Evolutionary conservation across 306 rosid genomes (phyloP).

Genomic region (Trifolium repens): DNA sequence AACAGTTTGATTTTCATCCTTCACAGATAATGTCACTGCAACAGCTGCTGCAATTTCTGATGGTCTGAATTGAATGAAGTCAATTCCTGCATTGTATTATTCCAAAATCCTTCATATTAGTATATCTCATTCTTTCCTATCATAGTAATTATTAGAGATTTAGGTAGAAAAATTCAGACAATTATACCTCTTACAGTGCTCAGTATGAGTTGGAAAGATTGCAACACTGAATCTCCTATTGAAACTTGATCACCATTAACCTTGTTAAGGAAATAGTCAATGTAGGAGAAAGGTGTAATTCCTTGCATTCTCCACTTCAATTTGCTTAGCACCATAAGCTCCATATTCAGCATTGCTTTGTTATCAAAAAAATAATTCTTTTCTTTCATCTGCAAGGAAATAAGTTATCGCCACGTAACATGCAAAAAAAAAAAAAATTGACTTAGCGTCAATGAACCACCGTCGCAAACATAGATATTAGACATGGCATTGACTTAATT

Average conservation of each 20-base stretch:
- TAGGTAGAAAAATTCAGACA: neutral
- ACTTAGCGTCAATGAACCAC: neutral
- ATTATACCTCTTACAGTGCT: conserved; percentile 62
- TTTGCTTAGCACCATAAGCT: conserved; percentile 82
- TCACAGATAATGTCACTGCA: conserved; percentile 76
- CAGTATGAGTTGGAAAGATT: conserved; percentile 63
- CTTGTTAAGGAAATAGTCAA: conserved; percentile 74
- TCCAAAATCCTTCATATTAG: conserved; percentile 50
- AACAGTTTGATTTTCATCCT: conserved; percentile 61
- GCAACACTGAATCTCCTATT: conserved; percentile 46
- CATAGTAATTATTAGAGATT: conserved; percentile 29
- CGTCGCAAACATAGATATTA: no score
- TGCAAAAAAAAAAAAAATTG: conserved; percentile 9
- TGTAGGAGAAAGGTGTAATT: conserved; percentile 87
- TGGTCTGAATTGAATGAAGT: conserved; percentile 82
- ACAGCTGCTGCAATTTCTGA: conserved; percentile 97
- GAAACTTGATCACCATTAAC: conserved; percentile 58
- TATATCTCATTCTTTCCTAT: conserved; percentile 9
- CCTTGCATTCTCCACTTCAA: conserved; percentile 94
- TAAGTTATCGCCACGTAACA: neutral
- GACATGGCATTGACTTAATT: neutral
- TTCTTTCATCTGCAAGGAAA: conserved; percentile 58
- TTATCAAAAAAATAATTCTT: conserved; percentile 79
- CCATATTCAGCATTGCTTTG: conserved; percentile 80
- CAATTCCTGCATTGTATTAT: conserved; percentile 82